Percentiles rank a stretch among this genome's conserved stretches.
Evolutionary conservation across 441 rosid genomes (phyloP).

Genomic region (Erysimum pusillum): DNA sequence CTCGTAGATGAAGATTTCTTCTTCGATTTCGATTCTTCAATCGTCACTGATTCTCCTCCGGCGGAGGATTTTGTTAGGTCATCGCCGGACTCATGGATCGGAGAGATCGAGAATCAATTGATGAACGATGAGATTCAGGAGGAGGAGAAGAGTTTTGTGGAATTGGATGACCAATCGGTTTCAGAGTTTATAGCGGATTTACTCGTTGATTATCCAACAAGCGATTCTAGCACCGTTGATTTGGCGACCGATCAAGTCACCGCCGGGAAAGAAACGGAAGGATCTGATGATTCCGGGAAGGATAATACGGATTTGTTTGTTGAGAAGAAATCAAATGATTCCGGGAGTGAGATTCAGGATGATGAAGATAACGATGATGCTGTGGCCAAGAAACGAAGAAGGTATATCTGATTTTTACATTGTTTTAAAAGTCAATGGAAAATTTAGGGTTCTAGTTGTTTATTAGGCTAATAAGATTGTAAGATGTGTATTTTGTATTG

Average conservation of each 20-base stretch:
- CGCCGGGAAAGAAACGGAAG: conserved; percentile 17
- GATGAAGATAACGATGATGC: conserved; percentile 53
- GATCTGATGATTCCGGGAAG: conserved; percentile 24
- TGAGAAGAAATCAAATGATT: conserved; percentile 49
- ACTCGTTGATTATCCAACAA: conserved; percentile 59
- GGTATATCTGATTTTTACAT: conserved; percentile 57
- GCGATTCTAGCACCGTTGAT: conserved; percentile 40
- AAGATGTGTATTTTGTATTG: background rate
- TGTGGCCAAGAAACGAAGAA: conserved; percentile 65
- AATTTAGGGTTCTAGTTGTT: background rate
- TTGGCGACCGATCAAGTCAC: conserved; percentile 24
- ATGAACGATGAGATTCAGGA: conserved; percentile 56
- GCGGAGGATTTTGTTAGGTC: conserved; percentile 21
- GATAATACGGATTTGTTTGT: background rate
- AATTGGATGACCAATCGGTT: conserved; percentile 37
- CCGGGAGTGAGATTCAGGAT: conserved; percentile 40
- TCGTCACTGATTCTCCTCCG: conserved; percentile 22
- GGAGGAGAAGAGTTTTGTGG: conserved; percentile 13
- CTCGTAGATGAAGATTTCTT: conserved; percentile 40
- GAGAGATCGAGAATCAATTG: conserved; percentile 60
- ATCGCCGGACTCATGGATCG: conserved; percentile 57
- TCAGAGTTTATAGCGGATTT: conserved; percentile 61
- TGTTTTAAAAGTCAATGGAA: background rate
- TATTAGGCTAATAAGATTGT: too few species aligned
- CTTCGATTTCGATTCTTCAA: conserved; percentile 38